These are phyloP conservation scores for Kuraishia molischiana DNA, from an alignment of 805 yeast genomes.

Conservation along the genomic window DNA sequence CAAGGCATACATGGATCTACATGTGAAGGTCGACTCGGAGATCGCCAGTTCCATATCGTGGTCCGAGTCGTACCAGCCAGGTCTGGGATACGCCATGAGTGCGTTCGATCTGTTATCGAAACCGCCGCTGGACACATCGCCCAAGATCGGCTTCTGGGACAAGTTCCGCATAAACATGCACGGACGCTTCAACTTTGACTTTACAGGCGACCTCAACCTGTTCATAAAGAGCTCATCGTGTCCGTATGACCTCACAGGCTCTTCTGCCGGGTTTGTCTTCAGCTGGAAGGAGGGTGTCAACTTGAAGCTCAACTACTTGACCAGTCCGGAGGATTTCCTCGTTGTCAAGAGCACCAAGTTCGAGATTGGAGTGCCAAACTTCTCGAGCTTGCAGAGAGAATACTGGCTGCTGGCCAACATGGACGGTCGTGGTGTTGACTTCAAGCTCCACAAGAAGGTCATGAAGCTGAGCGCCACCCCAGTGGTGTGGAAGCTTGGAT, in stretches of 20 bases:
- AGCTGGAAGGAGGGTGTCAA: conserved; percentile 56
- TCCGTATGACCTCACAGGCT: conserved; percentile 65
- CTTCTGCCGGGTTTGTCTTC: conserved; percentile 68
- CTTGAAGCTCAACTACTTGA: conserved; percentile 54
- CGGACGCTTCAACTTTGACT: conserved; percentile 53
- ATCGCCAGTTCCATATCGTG: conserved; percentile 62
- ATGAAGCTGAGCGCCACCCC: conserved; percentile 52
- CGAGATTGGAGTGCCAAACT: conserved; percentile 45
- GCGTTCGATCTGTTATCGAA: conserved; percentile 78
- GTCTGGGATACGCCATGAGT: conserved; percentile 68
- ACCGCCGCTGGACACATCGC: conserved; percentile 86
- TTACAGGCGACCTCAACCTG: conserved; percentile 43
- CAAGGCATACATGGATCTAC: conserved; percentile 57
- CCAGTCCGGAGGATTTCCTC: conserved; percentile 60
- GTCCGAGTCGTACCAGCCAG: conserved; percentile 85
- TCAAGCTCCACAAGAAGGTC: conserved; percentile 34
- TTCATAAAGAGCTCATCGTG: conserved; percentile 66
- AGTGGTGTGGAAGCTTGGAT: conserved; percentile 69
- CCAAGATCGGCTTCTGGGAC: conserved; percentile 89
- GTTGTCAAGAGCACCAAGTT: conserved; percentile 50
- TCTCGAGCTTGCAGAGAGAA: conserved; percentile 23
- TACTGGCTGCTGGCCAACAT: conserved; percentile 18
- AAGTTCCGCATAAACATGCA: conserved; percentile 70
- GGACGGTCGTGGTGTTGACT: conserved; percentile 19
- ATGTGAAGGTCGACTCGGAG: conserved; percentile 44